These are phyloP conservation scores for Melastoma malabathricum DNA, from an alignment of 345 rosid genomes.

Conservation along the genomic window DNA sequence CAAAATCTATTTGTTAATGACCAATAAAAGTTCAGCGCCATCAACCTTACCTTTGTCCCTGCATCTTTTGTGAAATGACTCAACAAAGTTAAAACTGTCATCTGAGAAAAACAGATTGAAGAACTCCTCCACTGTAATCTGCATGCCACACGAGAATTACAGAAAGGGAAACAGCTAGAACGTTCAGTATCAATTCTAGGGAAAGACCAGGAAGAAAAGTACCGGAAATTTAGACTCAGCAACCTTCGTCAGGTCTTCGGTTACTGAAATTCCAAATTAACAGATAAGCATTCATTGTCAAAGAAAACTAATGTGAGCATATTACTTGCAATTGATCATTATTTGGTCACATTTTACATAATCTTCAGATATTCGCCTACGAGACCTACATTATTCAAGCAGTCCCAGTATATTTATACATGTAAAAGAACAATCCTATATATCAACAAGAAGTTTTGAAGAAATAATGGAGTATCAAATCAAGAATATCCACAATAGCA, in stretches of 20 bases:
- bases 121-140: slow-evolving; percentile 75
- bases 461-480: too few relatives aligned
- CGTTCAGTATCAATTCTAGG: background rate
- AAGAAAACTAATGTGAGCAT: too few relatives aligned
- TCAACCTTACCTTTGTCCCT: slow-evolving; percentile 73
- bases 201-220: slow-evolving; percentile 8
- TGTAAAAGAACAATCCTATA: too few relatives aligned
- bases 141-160: slow-evolving; percentile 20
- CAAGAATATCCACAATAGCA: too few relatives aligned
- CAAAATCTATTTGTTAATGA: background rate
- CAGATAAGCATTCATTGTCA: too few relatives aligned
- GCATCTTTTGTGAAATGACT: slow-evolving; percentile 64
- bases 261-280: slow-evolving; percentile 38
- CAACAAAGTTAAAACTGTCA: slow-evolving; percentile 43
- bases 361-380: too few relatives aligned
- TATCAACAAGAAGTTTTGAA: too few relatives aligned
- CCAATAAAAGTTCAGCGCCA: too few relatives aligned
- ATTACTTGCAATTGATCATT: too few relatives aligned
- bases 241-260: slow-evolving; percentile 49
- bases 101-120: slow-evolving; percentile 70
- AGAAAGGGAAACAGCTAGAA: background rate
- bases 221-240: slow-evolving; percentile 78
- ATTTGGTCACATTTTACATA: too few relatives aligned
- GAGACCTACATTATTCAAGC: too few relatives aligned
- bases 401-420: too few relatives aligned